Conservation (phyloP, 164 flowering plant genomes). For the Saururus chinensis region DNA sequence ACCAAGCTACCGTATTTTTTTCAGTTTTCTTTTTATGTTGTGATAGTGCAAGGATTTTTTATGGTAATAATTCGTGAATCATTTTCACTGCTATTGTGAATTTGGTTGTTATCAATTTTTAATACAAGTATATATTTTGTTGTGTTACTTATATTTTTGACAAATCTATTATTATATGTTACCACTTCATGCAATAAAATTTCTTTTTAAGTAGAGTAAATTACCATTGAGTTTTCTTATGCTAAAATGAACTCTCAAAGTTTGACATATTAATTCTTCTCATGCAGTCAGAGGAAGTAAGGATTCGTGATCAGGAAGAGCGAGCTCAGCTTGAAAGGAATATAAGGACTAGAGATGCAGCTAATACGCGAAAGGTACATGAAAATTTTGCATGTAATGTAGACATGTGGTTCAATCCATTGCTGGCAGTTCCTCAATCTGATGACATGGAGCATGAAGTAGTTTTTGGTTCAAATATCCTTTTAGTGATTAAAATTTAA, state of each 20-base stretch:
- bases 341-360: constrained; percentile 75
- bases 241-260: not conserved
- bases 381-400: not conserved
- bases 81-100: no score
- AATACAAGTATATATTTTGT: not conserved
- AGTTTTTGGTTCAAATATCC: no score
- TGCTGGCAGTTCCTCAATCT: not conserved
- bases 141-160: no score
- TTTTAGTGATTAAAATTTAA: no score
- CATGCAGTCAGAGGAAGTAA: constrained; percentile 78
- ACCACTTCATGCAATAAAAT: not conserved
- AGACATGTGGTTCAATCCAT: not conserved
- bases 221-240: not conserved
- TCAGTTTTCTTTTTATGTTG: not conserved
- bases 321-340: constrained; percentile 70
- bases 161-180: no score
- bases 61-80: no score
- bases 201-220: not conserved
- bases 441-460: not conserved
- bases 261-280: constrained; percentile 1
- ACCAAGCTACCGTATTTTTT: not conserved
- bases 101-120: no score
- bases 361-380: constrained; percentile 72
- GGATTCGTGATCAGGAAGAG: constrained; percentile 76
- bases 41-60: no score